Conservation (phyloP, 495 filamentous ascomycete genomes). For the Lineolata rhizophorae region DNA sequence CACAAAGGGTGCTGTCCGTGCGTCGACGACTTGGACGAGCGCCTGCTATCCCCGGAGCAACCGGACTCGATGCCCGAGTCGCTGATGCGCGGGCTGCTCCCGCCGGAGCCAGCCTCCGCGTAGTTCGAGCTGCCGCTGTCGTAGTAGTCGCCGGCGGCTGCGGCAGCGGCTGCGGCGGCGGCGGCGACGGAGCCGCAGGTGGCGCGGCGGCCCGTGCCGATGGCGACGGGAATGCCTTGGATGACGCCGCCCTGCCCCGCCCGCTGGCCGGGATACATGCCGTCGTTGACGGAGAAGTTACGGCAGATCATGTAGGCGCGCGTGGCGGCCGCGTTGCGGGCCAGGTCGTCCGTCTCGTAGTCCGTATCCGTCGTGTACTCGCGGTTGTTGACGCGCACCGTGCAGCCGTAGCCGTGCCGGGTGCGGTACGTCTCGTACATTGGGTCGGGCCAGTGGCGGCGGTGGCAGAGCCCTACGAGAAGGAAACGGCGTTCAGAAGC, state of each 20-base stretch:
- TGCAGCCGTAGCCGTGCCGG: constrained; percentile 61
- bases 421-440: constrained; percentile 63
- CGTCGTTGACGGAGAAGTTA: constrained; percentile 95
- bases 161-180: no score
- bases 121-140: constrained; percentile 17
- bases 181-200: no score
- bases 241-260: constrained; percentile 53
- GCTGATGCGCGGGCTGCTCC: constrained; percentile 32
- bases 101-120: constrained; percentile 23
- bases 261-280: constrained; percentile 52
- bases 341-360: constrained; percentile 58
- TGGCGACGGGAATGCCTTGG: constrained; percentile 66
- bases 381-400: constrained; percentile 85
- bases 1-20: constrained; percentile 8
- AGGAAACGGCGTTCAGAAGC: constrained; percentile 6
- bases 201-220: constrained; percentile 39
- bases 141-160: constrained; percentile 20
- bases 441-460: constrained; percentile 87
- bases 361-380: constrained; percentile 85
- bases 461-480: constrained; percentile 73
- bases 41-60: constrained; percentile 10
- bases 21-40: constrained; percentile 10
- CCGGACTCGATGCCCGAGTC: constrained; percentile 18
- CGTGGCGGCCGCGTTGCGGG: constrained; percentile 89
- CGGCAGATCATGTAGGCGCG: constrained; percentile 94